phyloP scores from a whole-genome alignment of 164 flowering plant species.

The Amborella trichopoda region DNA sequence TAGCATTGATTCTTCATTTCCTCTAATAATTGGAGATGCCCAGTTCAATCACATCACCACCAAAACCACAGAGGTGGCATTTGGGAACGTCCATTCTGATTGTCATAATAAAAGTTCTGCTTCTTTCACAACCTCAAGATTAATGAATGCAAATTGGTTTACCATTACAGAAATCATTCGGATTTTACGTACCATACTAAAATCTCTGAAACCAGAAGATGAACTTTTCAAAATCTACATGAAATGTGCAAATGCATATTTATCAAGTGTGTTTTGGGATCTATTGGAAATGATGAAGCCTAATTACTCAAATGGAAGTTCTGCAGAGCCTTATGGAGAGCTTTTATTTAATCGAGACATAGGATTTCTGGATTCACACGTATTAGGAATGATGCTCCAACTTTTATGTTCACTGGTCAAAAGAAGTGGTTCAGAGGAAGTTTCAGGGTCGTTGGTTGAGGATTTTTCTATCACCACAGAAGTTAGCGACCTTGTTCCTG shows the following conservation, averaged over 20 bases:
- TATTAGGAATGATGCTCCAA: conserved; percentile 53
- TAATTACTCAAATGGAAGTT: conserved; percentile 6
- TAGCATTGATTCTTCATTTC: conserved; percentile 12
- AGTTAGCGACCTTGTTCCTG: conserved; percentile 36
- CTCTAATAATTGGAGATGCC: conserved; percentile 1
- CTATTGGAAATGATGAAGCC: conserved; percentile 13
- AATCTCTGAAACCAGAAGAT: conserved; percentile 37
- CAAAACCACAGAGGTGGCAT: not conserved
- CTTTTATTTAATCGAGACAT: conserved; percentile 4
- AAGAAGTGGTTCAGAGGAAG: conserved; percentile 19
- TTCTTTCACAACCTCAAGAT: conserved; percentile 11
- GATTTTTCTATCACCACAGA: conserved; percentile 16
- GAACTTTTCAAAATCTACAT: conserved; percentile 22
- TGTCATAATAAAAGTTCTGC: conserved; percentile 6
- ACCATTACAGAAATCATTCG: conserved; percentile 30
- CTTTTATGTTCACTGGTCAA: conserved; percentile 54
- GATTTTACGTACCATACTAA: conserved; percentile 43
- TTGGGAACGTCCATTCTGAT: conserved; percentile 6
- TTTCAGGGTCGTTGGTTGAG: conserved; percentile 8
- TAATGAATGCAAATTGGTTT: conserved; percentile 32
- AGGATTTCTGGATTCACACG: conserved; percentile 6
- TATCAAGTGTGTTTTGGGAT: conserved; percentile 41
- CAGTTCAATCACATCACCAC: not conserved
- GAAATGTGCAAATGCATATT: conserved; percentile 18
- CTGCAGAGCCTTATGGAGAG: conserved; percentile 5